phyloP scores from a whole-genome alignment of 2,329 filamentous ascomycete genomes.

The Bipolaris victoriae region DNA sequence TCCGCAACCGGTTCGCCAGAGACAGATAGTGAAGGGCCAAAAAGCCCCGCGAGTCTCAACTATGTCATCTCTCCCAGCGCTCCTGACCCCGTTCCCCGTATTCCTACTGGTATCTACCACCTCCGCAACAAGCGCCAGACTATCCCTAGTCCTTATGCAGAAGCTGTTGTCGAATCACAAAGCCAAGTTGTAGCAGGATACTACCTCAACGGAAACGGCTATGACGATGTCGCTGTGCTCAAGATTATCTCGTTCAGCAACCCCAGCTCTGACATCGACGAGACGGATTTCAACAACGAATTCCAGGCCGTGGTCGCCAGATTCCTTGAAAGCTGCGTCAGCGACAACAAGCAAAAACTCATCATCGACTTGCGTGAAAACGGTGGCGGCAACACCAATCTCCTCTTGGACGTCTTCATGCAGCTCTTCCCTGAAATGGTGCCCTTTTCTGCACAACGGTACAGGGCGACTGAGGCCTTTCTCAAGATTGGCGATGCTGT shows the following conservation, averaged over 20 bases:
- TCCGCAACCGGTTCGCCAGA: background rate
- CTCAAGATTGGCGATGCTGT: slow-evolving; percentile 31
- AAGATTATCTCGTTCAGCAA: slow-evolving; percentile 50
- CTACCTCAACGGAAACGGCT: slow-evolving; percentile 48
- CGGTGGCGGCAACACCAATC: slow-evolving; percentile 56
- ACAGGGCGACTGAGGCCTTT: slow-evolving; percentile 26
- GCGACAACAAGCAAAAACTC: slow-evolving; percentile 60
- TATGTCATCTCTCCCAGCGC: slow-evolving; percentile 12
- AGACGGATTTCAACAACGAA: slow-evolving; percentile 21
- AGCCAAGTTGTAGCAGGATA: slow-evolving; percentile 51
- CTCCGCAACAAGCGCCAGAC: slow-evolving; percentile 28
- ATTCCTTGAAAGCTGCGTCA: slow-evolving; percentile 55
- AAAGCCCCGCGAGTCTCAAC: background rate
- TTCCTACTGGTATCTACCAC: slow-evolving; percentile 27
- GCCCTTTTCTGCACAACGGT: slow-evolving; percentile 45
- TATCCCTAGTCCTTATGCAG: slow-evolving; percentile 16
- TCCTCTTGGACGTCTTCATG: slow-evolving; percentile 53
- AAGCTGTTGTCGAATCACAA: slow-evolving; percentile 19
- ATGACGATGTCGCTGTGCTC: slow-evolving; percentile 50
- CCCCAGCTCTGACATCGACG: slow-evolving; percentile 15
- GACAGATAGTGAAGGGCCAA: background rate
- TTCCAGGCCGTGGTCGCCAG: slow-evolving; percentile 43
- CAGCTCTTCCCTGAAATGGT: slow-evolving; percentile 57
- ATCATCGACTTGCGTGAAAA: slow-evolving; percentile 69
- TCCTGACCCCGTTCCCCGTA: slow-evolving; percentile 27